phyloP scores from a whole-genome alignment of 2,329 filamentous ascomycete species.

The Aspergillus tamarii region DNA sequence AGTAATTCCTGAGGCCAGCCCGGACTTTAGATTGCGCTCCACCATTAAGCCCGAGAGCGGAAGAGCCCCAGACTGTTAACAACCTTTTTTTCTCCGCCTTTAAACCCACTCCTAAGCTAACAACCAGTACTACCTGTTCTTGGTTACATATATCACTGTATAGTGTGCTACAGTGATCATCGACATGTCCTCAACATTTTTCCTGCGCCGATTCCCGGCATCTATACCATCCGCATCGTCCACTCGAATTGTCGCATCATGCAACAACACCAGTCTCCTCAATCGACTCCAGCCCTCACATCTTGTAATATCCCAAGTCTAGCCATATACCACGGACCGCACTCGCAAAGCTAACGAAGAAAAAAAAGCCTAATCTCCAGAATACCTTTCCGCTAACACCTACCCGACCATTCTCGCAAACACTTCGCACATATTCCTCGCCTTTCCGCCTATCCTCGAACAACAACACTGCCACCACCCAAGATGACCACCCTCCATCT shows the following conservation, averaged over 20 bases:
- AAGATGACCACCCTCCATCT: conserved; percentile 8
- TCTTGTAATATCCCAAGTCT: background rate
- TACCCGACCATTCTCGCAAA: conserved; percentile 12
- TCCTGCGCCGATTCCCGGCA: conserved; percentile 1
- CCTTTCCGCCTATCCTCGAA: conserved; percentile 26
- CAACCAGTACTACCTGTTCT: background rate
- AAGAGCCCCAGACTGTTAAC: background rate
- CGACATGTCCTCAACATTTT: background rate
- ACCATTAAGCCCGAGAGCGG: background rate
- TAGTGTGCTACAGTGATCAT: background rate
- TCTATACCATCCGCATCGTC: background rate
- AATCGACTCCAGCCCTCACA: background rate
- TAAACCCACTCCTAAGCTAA: conserved; percentile 16
- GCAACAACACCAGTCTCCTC: background rate
- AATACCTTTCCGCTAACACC: background rate
- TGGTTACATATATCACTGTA: background rate
- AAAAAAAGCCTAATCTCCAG: background rate
- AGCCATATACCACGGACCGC: background rate
- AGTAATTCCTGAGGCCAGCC: background rate
- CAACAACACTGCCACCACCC: conserved; percentile 8
- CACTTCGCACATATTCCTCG: conserved; percentile 10
- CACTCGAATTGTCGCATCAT: background rate
- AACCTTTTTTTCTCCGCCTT: conserved; percentile 21
- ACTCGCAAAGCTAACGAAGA: background rate
- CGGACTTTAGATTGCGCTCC: background rate